Conservation (phyloP, 768 basidiomycete species). For the Kwoniella heveanensis region DNA sequence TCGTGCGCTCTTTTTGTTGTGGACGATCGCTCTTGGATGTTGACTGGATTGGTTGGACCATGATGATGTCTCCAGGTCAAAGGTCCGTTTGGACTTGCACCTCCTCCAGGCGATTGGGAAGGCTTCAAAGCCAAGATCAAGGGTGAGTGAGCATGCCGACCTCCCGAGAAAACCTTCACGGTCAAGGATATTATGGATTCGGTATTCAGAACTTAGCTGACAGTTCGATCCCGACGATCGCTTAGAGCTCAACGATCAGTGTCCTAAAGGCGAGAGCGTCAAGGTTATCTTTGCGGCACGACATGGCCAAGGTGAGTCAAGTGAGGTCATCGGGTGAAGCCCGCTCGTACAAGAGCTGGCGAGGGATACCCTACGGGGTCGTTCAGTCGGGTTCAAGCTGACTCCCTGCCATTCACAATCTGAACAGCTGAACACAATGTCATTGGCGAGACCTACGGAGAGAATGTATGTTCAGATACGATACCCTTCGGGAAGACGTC, state of each 20-base stretch:
- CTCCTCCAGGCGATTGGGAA: slow-evolving; percentile 31
- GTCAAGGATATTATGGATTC: too few relatives aligned
- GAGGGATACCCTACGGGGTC: too few relatives aligned
- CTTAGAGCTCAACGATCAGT: slow-evolving; percentile 21
- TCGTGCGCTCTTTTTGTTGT: too few relatives aligned
- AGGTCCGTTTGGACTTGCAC: slow-evolving; percentile 26
- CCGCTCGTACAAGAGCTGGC: too few relatives aligned
- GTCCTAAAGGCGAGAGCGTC: slow-evolving; percentile 27
- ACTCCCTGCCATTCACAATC: neutral
- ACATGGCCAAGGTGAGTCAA: slow-evolving; percentile 36
- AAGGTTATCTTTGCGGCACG: slow-evolving; percentile 38
- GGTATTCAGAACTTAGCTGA: neutral
- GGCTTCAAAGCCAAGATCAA: slow-evolving; percentile 23
- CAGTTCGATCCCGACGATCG: neutral
- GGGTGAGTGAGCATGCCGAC: too few relatives aligned
- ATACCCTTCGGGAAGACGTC: too few relatives aligned
- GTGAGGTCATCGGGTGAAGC: too few relatives aligned
- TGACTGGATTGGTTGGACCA: too few relatives aligned
- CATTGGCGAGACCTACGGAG: slow-evolving; percentile 19
- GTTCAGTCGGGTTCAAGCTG: slow-evolving; percentile 1
- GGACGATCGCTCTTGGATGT: too few relatives aligned
- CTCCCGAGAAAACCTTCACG: too few relatives aligned
- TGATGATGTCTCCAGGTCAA: slow-evolving; percentile 17
- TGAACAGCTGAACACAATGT: slow-evolving; percentile 38
- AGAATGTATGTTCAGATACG: slow-evolving; percentile 17